phyloP scores from a whole-genome alignment of 1,284 basidiomycete species.

The Hemileia vastatrix region DNA sequence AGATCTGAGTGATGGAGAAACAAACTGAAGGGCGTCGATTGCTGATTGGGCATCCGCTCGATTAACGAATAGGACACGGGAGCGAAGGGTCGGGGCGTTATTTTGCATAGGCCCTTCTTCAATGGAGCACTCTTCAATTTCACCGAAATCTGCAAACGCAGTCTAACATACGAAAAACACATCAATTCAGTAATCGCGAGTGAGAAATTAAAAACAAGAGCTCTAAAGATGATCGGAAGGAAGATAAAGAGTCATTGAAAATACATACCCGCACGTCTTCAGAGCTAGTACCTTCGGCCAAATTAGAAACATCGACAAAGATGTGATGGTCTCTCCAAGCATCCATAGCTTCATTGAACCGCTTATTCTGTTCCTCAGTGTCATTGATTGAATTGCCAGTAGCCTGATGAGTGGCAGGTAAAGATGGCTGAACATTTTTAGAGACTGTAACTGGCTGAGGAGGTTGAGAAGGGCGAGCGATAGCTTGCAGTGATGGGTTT shows the following conservation, averaged over 20 bases:
- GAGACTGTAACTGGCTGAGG: neutral
- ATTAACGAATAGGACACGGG: conserved; percentile 10
- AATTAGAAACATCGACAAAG: conserved; percentile 18
- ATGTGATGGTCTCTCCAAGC: neutral
- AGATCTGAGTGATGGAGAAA: neutral
- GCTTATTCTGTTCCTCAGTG: neutral
- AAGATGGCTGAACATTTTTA: neutral
- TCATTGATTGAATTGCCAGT: neutral
- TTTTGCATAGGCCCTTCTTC: conserved; percentile 16
- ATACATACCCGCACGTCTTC: conserved; percentile 15
- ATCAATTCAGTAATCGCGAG: too few species aligned
- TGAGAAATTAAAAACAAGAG: neutral
- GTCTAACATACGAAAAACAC: neutral
- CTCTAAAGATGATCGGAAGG: neutral
- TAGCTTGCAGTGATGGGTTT: neutral
- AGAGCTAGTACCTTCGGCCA: conserved; percentile 17
- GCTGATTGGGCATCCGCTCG: conserved; percentile 7
- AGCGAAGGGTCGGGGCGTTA: conserved; percentile 6
- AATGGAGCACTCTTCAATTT: conserved; percentile 16
- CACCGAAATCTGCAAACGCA: conserved; percentile 18
- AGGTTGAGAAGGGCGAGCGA: neutral
- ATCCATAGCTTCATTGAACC: neutral
- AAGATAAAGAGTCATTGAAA: neutral
- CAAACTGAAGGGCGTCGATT: conserved; percentile 12
- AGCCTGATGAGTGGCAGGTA: neutral